Conservation (phyloP, 805 yeast genomes). For the Pichia scutulata region DNA sequence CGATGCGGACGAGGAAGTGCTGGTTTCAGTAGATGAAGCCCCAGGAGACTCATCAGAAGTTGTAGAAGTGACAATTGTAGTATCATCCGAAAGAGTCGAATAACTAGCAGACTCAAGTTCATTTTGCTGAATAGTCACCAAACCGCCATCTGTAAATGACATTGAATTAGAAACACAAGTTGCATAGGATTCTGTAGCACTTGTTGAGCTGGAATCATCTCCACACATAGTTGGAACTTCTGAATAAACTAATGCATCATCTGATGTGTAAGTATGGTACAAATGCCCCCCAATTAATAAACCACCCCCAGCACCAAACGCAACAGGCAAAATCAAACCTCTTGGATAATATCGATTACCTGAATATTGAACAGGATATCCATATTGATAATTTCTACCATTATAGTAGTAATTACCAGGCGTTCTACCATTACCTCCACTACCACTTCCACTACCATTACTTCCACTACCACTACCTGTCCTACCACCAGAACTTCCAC, state of each 20-base stretch:
- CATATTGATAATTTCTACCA: constrained; percentile 3
- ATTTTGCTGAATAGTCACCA: not conserved
- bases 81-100: constrained; percentile 1
- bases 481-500: not conserved
- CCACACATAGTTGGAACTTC: constrained; percentile 11
- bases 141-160: constrained; percentile 1
- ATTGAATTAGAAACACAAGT: not conserved
- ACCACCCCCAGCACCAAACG: constrained; percentile 6
- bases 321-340: constrained; percentile 9
- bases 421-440: not conserved
- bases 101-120: not conserved
- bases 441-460: not conserved
- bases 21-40: not conserved
- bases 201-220: not conserved
- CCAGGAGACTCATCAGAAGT: not conserved
- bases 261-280: constrained; percentile 11
- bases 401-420: not conserved
- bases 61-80: not conserved
- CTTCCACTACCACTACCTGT: not conserved
- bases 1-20: not conserved
- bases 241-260: constrained; percentile 6
- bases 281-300: constrained; percentile 6
- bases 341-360: constrained; percentile 10
- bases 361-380: constrained; percentile 6
- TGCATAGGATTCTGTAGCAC: not conserved